Percentiles rank a stretch among this genome's conserved stretches.
phyloP scores from a whole-genome alignment of 352 stramenopile genomes.

The Achlya hypogyna region DNA sequence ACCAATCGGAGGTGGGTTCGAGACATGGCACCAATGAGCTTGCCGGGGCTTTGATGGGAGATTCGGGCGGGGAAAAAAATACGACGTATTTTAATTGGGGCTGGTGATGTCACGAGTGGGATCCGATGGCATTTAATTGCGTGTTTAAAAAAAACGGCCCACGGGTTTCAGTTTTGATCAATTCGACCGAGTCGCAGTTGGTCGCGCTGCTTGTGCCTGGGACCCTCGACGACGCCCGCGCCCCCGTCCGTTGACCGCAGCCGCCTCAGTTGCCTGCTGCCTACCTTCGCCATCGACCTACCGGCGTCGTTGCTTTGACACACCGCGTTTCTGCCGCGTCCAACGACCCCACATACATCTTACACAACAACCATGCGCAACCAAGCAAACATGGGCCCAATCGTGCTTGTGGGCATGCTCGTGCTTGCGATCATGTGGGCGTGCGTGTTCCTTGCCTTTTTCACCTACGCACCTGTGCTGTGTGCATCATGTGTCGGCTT shows the following conservation, averaged over 20 bases:
- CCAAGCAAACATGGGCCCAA: conserved; percentile 22
- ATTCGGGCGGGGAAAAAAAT: too few relatives aligned
- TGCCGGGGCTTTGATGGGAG: too few relatives aligned
- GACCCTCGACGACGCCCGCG: not conserved
- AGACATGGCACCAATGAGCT: too few relatives aligned
- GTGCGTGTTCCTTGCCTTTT: conserved; percentile 72
- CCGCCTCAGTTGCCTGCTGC: too few relatives aligned
- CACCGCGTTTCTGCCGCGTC: too few relatives aligned
- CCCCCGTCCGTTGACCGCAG: not conserved
- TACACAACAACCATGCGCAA: not conserved
- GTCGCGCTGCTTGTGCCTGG: not conserved
- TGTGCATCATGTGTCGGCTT: conserved; percentile 74
- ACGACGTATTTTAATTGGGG: too few relatives aligned
- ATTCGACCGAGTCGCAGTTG: not conserved
- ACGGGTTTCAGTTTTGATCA: not conserved
- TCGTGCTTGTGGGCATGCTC: conserved; percentile 64
- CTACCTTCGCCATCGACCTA: too few relatives aligned
- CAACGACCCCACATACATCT: too few relatives aligned
- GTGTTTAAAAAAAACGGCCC: not conserved
- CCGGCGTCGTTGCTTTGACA: too few relatives aligned
- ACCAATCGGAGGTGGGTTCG: too few relatives aligned
- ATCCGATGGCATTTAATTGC: not conserved
- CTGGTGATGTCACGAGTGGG: too few relatives aligned
- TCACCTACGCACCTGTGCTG: conserved; percentile 66
- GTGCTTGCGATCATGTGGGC: conserved; percentile 50